Conservation (phyloP, 768 basidiomycete species). For the Podaxis sp. region DNA sequence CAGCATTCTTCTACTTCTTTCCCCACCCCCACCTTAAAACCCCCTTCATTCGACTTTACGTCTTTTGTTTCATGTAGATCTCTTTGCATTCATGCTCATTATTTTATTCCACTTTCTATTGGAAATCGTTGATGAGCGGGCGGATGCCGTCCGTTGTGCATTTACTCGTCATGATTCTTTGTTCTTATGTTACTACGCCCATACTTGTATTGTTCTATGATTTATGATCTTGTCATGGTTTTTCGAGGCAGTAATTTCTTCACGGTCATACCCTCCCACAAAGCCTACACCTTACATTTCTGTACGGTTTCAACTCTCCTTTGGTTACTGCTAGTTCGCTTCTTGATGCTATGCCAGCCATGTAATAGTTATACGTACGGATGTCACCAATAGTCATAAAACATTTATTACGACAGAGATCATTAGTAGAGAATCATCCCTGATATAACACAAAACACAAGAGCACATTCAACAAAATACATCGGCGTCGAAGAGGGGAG, state of each 20-base stretch:
- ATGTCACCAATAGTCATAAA: neutral
- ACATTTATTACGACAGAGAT: neutral
- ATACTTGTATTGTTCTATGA: neutral
- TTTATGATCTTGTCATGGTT: slow-evolving; percentile 7
- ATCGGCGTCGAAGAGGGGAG: neutral
- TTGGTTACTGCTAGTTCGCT: neutral
- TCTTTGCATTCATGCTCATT: slow-evolving; percentile 1
- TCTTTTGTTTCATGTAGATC: neutral
- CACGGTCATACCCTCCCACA: neutral
- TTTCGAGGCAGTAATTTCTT: neutral
- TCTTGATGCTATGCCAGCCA: neutral
- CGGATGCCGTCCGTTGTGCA: neutral
- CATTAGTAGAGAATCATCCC: neutral
- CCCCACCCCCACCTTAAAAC: neutral
- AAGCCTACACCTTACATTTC: neutral
- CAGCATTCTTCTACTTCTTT: neutral
- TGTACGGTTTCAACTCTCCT: slow-evolving; percentile 2
- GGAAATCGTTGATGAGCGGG: neutral
- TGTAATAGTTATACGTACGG: neutral
- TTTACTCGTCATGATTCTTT: neutral
- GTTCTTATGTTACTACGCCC: slow-evolving; percentile 1
- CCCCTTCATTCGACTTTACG: neutral
- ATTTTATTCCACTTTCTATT: slow-evolving; percentile 2
- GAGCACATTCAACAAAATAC: slow-evolving; percentile 4
- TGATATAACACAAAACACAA: neutral